Base-by-base conservation (phyloP, 768 basidiomycete species). In the Inosperma sp. region DNA sequence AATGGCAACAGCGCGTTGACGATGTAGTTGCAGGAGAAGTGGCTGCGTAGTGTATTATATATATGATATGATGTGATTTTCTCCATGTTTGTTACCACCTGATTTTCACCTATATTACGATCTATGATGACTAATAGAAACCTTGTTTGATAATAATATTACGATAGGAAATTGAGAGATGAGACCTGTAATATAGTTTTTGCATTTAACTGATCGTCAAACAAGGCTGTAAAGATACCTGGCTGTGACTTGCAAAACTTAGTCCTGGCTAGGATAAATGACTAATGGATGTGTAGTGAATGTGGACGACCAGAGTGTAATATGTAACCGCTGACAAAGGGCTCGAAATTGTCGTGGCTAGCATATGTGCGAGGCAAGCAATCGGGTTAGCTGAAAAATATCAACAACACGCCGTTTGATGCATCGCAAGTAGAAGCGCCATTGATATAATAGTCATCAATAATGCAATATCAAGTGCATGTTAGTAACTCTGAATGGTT, bases 1-100 rank as follows among this genome's bases (percentile, higher is more conserved):
- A 30, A 27, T 51, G 49, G 49, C 49, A 51, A 30, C 35, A 51
- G 26, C 30, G 36, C 40, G 31, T 51, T 43, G 40, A 51, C 21
- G 42, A 27, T 43, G 26, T 29, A 42, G 41, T 42, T 14, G 7
- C 26, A 27, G 41, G 41, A 17, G 41, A 16, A 17, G 41, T 42
- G 40, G 23, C 25, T 42, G 39, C 25, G 26, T 42, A 42, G 10
- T 25, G 29, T 42, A 27, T 16, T 27, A 26, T 26, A 42, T n/a
- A n/a, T 42, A 26, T 42, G 40, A 42, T 41, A 23, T 25, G 40
- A 41, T 41, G 40, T 41, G 40, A 41, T 42, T 26, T 42, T 16
- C 27, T 42, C 27, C 40, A 42, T 42, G 27, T 42, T 42, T 42
- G n/a, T n/a, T 42, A 27, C 30, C 26, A 42, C 25, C 19, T 27